Percentiles rank a stretch among this genome's conserved stretches.
phyloP scores from a whole-genome alignment of 1,284 basidiomycete genomes.

The Ganoderma leucocontextum region DNA sequence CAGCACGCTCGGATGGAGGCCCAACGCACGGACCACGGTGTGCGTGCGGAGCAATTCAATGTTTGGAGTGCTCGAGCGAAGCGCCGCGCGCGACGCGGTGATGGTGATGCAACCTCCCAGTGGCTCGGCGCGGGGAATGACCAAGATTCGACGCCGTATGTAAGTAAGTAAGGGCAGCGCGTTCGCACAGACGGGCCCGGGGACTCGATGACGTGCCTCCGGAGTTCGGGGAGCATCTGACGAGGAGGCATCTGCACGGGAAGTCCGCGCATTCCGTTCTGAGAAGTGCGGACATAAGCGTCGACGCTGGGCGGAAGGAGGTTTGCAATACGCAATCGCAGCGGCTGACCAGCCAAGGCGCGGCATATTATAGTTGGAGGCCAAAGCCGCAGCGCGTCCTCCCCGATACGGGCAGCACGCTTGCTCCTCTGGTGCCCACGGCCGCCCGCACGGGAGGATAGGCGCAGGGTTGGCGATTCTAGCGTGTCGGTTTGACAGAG shows the following conservation, averaged over 20 bases:
- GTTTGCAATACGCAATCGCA: neutral
- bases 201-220: neutral
- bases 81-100: neutral
- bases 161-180: neutral
- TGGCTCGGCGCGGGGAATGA: neutral
- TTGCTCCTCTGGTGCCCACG: neutral
- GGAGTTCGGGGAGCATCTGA: conserved; percentile 1
- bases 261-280: neutral
- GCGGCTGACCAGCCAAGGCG: neutral
- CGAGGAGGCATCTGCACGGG: neutral
- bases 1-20: conserved; percentile 23
- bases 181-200: neutral
- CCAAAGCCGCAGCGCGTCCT: neutral
- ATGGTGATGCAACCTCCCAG: neutral
- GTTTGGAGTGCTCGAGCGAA: neutral
- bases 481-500: neutral
- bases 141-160: conserved; percentile 1
- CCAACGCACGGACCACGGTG: neutral
- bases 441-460: neutral
- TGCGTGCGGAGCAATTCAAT: neutral
- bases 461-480: neutral
- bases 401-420: neutral
- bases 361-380: neutral
- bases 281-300: conserved; percentile 3
- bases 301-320: neutral